These are phyloP conservation scores for Rhodomyrtus tomentosa DNA, from an alignment of 345 rosid species.

Conservation along the genomic window DNA sequence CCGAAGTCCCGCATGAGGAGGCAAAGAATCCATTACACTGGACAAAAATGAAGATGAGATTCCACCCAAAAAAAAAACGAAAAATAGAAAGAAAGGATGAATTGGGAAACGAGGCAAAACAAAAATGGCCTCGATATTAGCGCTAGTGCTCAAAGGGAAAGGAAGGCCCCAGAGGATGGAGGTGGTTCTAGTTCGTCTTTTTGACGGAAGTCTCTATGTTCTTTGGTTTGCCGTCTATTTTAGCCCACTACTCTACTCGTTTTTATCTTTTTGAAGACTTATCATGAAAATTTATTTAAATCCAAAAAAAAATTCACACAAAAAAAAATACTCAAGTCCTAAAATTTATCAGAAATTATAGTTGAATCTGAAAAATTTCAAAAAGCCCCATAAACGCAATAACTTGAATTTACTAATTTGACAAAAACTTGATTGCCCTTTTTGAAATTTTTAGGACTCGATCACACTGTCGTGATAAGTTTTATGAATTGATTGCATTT, in stretches of 20 bases:
- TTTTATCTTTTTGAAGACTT: background rate
- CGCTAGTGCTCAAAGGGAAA: background rate
- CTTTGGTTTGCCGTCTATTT: background rate
- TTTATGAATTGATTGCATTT: too few species aligned
- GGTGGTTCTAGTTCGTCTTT: background rate
- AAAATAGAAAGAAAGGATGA: background rate
- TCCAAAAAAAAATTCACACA: too few species aligned
- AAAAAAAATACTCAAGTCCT: too few species aligned
- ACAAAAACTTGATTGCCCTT: too few species aligned
- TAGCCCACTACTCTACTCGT: background rate
- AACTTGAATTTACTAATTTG: too few species aligned
- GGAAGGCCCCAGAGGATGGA: background rate
- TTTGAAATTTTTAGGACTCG: too few species aligned
- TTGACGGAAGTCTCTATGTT: background rate
- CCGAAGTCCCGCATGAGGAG: constrained; percentile 6
- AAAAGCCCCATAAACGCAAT: too few species aligned
- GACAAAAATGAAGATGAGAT: background rate
- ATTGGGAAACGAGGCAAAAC: background rate
- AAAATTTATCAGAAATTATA: too few species aligned
- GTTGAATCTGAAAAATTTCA: too few species aligned
- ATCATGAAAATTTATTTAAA: too few species aligned
- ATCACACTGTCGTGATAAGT: too few species aligned
- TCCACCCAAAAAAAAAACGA: too few species aligned
- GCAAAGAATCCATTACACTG: constrained; percentile 7
- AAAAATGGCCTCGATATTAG: background rate